Percentiles rank a stretch among this genome's conserved stretches.
Conservation (phyloP, 805 yeast species). For the Candida tallmaniae region DNA sequence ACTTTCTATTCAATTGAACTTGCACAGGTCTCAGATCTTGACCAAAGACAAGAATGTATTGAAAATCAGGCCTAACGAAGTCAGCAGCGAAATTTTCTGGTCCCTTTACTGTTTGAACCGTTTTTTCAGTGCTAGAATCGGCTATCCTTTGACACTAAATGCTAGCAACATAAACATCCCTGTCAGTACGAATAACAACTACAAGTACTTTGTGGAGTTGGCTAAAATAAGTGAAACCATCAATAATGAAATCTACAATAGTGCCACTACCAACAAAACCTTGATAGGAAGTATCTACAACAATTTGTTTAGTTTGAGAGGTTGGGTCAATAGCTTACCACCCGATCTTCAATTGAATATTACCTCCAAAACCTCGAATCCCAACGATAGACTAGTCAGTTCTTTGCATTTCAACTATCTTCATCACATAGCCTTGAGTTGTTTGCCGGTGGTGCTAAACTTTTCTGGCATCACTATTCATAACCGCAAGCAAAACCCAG, state of each 20-base stretch:
- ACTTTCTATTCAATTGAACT: constrained; percentile 21
- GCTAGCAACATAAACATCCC: constrained; percentile 15
- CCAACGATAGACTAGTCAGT: constrained; percentile 17
- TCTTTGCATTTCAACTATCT: constrained; percentile 25
- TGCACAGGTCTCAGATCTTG: constrained; percentile 16
- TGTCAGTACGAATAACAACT: constrained; percentile 8
- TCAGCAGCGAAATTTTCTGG: constrained; percentile 19
- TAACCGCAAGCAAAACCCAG: constrained; percentile 5
- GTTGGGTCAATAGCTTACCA: constrained; percentile 21
- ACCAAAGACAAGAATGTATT: not conserved
- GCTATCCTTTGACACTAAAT: constrained; percentile 20
- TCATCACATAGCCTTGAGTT: constrained; percentile 23
- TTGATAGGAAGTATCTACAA: constrained; percentile 14
- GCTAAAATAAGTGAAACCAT: constrained; percentile 23
- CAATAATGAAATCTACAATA: constrained; percentile 17
- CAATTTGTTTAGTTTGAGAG: constrained; percentile 14
- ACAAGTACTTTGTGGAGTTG: constrained; percentile 18
- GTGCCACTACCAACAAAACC: constrained; percentile 14
- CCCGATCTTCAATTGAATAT: constrained; percentile 13
- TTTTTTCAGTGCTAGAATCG: constrained; percentile 20
- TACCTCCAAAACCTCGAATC: constrained; percentile 7
- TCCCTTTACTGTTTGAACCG: constrained; percentile 23
- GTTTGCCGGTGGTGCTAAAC: constrained; percentile 22
- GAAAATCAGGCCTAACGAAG: constrained; percentile 3
- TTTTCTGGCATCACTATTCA: constrained; percentile 17